Conservation (phyloP, 2,329 filamentous ascomycete genomes). For the Monosporascus sp. region DNA sequence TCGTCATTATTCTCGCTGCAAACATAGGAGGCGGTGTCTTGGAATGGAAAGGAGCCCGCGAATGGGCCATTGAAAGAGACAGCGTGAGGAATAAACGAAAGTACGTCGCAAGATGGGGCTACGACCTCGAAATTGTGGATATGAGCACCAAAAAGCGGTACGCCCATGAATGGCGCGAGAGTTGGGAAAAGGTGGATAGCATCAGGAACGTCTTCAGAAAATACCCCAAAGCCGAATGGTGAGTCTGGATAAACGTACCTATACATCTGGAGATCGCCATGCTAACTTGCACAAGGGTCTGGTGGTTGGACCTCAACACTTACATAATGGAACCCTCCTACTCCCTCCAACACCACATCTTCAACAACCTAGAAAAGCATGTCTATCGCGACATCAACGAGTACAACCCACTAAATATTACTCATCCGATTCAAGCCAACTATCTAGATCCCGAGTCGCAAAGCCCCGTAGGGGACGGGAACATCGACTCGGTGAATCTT, state of each 20-base stretch:
- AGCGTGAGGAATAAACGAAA: conserved; percentile 92
- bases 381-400: conserved; percentile 94
- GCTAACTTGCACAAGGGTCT: conserved; percentile 65
- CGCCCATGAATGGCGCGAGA: conserved; percentile 97
- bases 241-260: conserved; percentile 29
- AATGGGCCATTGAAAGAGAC: conserved; percentile 97
- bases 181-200: conserved; percentile 98
- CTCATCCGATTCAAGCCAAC: conserved; percentile 67
- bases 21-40: conserved; percentile 96
- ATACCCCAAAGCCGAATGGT: conserved; percentile 96
- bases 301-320: conserved; percentile 98
- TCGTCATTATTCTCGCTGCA: conserved; percentile 86
- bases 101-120: conserved; percentile 84
- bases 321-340: conserved; percentile 95
- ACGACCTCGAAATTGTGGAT: conserved; percentile 92
- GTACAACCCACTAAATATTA: conserved; percentile 92
- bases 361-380: conserved; percentile 67
- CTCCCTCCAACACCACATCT: conserved; percentile 86
- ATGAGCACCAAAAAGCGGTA: conserved; percentile 99
- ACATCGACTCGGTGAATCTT: conserved; percentile 75
- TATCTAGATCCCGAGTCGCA: conserved; percentile 73
- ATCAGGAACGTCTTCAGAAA: conserved; percentile 84
- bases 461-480: conserved; percentile 72
- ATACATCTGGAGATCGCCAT: not conserved
- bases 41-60: conserved; percentile 96